Evolutionary conservation across 2,329 filamentous ascomycete species (phyloP).

Genomic region (Domatiomyces catenatus): DNA sequence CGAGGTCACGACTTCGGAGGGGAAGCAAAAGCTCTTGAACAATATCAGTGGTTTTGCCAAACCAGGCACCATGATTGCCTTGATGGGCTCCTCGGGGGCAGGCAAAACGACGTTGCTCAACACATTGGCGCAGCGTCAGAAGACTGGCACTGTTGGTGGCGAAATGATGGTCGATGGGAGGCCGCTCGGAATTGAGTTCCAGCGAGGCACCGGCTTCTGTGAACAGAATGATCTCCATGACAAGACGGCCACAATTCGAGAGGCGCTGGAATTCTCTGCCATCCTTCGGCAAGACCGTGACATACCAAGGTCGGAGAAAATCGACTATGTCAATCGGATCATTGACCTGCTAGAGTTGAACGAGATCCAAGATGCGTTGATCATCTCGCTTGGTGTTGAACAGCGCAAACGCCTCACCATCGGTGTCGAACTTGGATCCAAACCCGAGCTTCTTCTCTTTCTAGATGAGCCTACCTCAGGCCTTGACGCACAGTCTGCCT

Average conservation of each 20-base stretch:
- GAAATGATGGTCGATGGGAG: slow-evolving; percentile 58
- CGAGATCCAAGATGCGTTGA: slow-evolving; percentile 51
- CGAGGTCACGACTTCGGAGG: slow-evolving; percentile 53
- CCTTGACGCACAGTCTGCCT: slow-evolving; percentile 54
- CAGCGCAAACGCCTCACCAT: slow-evolving; percentile 59
- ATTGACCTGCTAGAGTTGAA: slow-evolving; percentile 50
- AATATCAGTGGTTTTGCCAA: slow-evolving; percentile 63
- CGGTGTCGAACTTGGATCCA: slow-evolving; percentile 56
- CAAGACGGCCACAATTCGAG: slow-evolving; percentile 49
- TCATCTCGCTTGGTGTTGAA: slow-evolving; percentile 50
- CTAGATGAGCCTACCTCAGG: slow-evolving; percentile 58
- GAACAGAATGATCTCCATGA: slow-evolving; percentile 61
- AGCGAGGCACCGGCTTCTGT: slow-evolving; percentile 55
- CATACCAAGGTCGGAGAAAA: slow-evolving; percentile 43
- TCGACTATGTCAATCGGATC: slow-evolving; percentile 51
- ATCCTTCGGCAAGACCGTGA: slow-evolving; percentile 45
- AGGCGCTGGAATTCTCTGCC: slow-evolving; percentile 55
- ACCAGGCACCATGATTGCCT: slow-evolving; percentile 62
- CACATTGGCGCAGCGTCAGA: slow-evolving; percentile 58
- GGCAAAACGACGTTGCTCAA: slow-evolving; percentile 76
- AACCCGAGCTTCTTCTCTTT: slow-evolving; percentile 53
- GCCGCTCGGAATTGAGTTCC: slow-evolving; percentile 46
- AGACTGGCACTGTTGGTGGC: slow-evolving; percentile 47
- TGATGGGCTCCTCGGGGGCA: slow-evolving; percentile 69
- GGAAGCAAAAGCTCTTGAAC: slow-evolving; percentile 48